Base-by-base conservation (phyloP, 805 yeast species). In the Starmerella scarabaei region DNA sequence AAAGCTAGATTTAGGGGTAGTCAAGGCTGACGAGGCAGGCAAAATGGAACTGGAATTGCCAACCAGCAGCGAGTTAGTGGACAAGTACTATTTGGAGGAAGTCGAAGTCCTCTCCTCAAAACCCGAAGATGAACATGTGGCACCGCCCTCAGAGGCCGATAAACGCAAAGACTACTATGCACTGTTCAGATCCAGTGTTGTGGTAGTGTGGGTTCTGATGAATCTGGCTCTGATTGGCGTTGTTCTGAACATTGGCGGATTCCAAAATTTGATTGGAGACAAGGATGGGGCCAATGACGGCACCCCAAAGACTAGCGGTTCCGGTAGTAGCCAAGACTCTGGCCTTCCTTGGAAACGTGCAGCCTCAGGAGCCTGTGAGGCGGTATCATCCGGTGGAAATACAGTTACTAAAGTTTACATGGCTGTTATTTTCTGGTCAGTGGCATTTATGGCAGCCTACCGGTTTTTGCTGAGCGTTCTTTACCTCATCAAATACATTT, bases 381-480 rank as follows among this genome's bases (percentile, higher is more conserved):
- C 43, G 38, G 33, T 45, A 19, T 60, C 67, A 26, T 63, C 68
- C 9, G 49, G 59, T 17, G 42, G 53, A 8, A 41, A 49, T n/a
- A 32, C 16, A 5, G 51, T 56, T 18, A 50, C 60, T 1, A 51
- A 53, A 35, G 63, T 76, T 5, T 88, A 84, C 57, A 69, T 88
- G 58, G 73, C 91, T 4, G 83, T 88, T 23, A 78, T 88, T 34
- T 65, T 88, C 49, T 88, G 97, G 95, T 63, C 86, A 28, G 97
- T 88, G 32, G 95, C 95, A 3, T 81, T 77, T 21, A 72, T 84
- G 68, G 95, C 97, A 0, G 69, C 77, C 5, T 77, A 83, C 58
- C 67, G 96, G 47, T 79, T 88, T 49, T 37, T 78, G 21, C 95
- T 96, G 1, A 74, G 93, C 49, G 57, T 70, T 2, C 54, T 71